phyloP scores from a whole-genome alignment of 768 basidiomycete species.

The Suillus occidentalis region DNA sequence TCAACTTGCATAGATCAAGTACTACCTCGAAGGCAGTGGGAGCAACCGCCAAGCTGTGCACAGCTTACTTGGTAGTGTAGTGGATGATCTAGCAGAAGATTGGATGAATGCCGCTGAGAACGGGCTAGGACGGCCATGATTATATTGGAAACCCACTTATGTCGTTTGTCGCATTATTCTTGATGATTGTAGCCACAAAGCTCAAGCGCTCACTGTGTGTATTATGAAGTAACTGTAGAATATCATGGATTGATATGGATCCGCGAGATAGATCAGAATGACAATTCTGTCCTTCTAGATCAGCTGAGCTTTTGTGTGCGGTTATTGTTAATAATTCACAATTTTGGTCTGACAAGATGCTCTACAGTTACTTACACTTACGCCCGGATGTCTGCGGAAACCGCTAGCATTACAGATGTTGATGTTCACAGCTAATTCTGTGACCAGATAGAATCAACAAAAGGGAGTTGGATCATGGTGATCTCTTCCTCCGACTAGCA shows the following conservation, averaged over 20 bases:
- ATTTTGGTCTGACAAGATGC: not conserved
- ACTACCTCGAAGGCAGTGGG: conserved; percentile 83
- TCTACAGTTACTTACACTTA: not conserved
- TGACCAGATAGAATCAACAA: not conserved
- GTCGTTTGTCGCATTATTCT: not conserved
- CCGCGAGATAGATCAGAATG: not conserved
- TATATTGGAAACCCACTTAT: not conserved
- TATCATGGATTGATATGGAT: conserved; percentile 15
- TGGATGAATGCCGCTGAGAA: conserved; percentile 73
- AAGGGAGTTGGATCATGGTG: not conserved
- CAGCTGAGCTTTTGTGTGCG: not conserved
- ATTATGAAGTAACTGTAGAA: too few species aligned
- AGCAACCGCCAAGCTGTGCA: conserved; percentile 47
- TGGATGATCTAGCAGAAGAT: conserved; percentile 55
- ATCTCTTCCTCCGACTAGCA: conserved; percentile 34
- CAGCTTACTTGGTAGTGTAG: conserved; percentile 51
- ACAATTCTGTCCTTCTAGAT: not conserved
- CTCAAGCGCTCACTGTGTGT: not conserved
- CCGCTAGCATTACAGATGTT: not conserved
- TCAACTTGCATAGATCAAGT: conserved; percentile 61
- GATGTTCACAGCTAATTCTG: not conserved
- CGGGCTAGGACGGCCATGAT: conserved; percentile 37
- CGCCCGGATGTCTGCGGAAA: not conserved
- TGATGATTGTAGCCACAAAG: not conserved
- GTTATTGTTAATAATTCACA: not conserved